Conservation (phyloP, 768 basidiomycete genomes). For the Thelephora ganbajun region DNA sequence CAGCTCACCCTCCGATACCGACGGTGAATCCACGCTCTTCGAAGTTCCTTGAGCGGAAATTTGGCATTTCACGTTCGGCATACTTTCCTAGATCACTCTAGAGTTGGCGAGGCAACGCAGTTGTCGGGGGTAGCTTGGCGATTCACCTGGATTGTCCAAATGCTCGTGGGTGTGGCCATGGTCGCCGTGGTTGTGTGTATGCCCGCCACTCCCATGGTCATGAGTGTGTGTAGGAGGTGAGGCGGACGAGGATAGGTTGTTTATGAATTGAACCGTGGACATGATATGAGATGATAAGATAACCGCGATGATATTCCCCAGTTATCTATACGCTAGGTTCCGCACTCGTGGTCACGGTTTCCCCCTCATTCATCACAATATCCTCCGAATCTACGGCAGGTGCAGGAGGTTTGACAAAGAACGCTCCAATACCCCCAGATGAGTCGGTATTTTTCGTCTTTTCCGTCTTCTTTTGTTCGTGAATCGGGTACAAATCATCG, state of each 20-base stretch:
- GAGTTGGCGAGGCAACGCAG: not conserved
- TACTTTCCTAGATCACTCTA: constrained; percentile 55
- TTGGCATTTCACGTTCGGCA: constrained; percentile 83
- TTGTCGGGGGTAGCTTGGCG: not conserved
- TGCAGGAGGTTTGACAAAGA: constrained; percentile 25
- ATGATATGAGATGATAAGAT: too few relatives aligned
- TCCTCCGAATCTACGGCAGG: constrained; percentile 16
- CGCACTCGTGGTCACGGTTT: constrained; percentile 31
- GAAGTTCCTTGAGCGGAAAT: constrained; percentile 74
- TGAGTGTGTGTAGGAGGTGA: constrained; percentile 25
- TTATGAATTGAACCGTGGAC: constrained; percentile 51
- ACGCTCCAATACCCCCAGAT: constrained; percentile 32
- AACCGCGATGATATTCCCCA: too few relatives aligned
- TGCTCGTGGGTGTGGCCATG: constrained; percentile 96
- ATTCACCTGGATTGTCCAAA: constrained; percentile 70
- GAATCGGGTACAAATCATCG: constrained; percentile 29
- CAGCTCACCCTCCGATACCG: constrained; percentile 90
- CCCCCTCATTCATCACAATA: constrained; percentile 44
- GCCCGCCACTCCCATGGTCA: constrained; percentile 36
- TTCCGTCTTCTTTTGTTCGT: constrained; percentile 10
- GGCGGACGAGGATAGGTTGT: constrained; percentile 35
- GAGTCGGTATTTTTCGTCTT: constrained; percentile 11
- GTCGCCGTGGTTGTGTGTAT: constrained; percentile 48
- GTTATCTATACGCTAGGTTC: too few relatives aligned
- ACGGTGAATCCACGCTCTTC: constrained; percentile 90